These are phyloP conservation scores for Cornus kousa DNA, from an alignment of 148 eudicot genomes.

Conservation along the genomic window DNA sequence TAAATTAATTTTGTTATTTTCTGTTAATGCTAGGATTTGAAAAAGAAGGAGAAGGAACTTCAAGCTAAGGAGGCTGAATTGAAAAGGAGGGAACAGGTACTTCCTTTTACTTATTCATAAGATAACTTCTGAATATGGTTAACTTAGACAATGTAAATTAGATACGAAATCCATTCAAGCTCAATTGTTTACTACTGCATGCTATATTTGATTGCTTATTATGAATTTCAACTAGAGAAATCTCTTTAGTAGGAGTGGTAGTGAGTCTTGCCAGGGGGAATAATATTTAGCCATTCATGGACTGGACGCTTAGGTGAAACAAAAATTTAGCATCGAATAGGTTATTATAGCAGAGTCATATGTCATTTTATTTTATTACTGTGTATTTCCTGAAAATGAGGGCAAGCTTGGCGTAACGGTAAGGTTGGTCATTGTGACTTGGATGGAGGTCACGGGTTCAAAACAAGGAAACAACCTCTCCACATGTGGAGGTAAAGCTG, in stretches of 20 bases:
- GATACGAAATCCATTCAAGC: neutral
- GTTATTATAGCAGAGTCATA: neutral
- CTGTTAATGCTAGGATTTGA: constrained; percentile 43
- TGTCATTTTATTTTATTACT: neutral
- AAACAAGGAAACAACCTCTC: too few relatives aligned
- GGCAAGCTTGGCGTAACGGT: too few relatives aligned
- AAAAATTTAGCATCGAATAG: neutral
- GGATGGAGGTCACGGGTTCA: too few relatives aligned
- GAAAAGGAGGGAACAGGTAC: constrained; percentile 59
- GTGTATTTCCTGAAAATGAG: neutral
- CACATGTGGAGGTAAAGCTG: too few relatives aligned
- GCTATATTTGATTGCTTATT: neutral
- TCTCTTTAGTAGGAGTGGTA: too few relatives aligned
- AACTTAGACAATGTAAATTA: neutral
- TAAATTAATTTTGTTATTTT: neutral
- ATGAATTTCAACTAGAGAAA: neutral
- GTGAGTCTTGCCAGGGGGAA: neutral
- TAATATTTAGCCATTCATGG: neutral
- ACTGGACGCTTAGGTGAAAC: neutral
- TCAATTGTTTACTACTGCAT: neutral
- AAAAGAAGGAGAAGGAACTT: constrained; percentile 56
- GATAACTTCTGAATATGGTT: neutral
- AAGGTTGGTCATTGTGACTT: too few relatives aligned
- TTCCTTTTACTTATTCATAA: neutral
- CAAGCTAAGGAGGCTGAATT: constrained; percentile 71